phyloP scores from a whole-genome alignment of 2,329 filamentous ascomycete species.

The Aspergillus proliferans region DNA sequence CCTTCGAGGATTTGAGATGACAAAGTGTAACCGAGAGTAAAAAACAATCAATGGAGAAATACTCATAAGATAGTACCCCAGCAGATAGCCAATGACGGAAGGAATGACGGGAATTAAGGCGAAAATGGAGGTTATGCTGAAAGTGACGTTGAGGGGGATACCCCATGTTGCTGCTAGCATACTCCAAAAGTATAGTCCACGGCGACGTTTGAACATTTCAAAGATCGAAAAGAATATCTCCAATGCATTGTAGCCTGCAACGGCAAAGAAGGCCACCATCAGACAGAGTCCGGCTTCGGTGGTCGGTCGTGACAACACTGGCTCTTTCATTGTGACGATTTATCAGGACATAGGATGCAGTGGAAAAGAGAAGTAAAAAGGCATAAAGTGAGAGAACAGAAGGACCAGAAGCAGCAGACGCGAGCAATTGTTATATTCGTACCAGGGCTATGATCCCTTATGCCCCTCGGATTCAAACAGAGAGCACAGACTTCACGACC shows the following conservation, averaged over 20 bases:
- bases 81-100: background rate
- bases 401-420: too few relatives aligned
- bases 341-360: too few relatives aligned
- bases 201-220: conserved; percentile 35
- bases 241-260: conserved; percentile 33
- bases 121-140: background rate
- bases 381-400: too few relatives aligned
- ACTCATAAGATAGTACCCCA: background rate
- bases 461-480: too few relatives aligned
- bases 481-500: too few relatives aligned
- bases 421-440: too few relatives aligned
- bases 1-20: conserved; percentile 26
- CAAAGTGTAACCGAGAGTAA: conserved; percentile 42
- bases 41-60: conserved; percentile 26
- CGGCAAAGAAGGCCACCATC: conserved; percentile 3
- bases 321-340: background rate
- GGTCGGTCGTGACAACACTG: background rate
- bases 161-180: conserved; percentile 32
- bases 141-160: conserved; percentile 19
- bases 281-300: background rate
- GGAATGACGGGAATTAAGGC: background rate
- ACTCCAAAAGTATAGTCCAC: conserved; percentile 44
- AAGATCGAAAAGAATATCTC: conserved; percentile 40
- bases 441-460: too few relatives aligned
- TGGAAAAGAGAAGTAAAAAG: too few relatives aligned